phyloP scores from a whole-genome alignment of 129 eudicot genomes.

The Chrysanthemum seticuspe region DNA sequence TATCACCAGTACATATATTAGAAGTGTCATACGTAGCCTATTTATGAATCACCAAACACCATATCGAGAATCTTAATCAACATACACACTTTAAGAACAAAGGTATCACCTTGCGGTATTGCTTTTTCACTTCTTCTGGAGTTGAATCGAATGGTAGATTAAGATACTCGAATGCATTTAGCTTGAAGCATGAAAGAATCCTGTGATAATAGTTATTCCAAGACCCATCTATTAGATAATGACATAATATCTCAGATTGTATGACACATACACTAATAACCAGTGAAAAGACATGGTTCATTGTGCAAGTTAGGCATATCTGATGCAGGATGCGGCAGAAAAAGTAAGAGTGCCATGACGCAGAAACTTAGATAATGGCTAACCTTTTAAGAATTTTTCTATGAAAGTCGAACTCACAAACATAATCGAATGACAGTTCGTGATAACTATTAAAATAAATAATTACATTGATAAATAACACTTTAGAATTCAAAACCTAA shows the following conservation, averaged over 20 bases:
- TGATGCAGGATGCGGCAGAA: no score
- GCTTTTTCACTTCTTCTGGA: conserved; percentile 84
- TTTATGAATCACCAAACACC: background rate
- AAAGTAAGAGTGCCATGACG: no score
- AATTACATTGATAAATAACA: background rate
- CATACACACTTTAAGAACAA: background rate
- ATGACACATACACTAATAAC: background rate
- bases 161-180: conserved; percentile 89
- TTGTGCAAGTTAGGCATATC: no score
- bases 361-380: no score
- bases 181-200: conserved; percentile 96
- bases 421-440: background rate
- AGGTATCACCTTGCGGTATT: conserved; percentile 81
- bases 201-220: conserved; percentile 37
- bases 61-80: conserved; percentile 7
- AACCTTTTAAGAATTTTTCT: no score
- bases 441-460: background rate
- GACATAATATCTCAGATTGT: conserved; percentile 8
- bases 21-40: conserved; percentile 1
- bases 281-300: no score
- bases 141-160: conserved; percentile 82
- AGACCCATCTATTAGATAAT: conserved; percentile 5
- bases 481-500: background rate
- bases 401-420: background rate
- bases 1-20: conserved; percentile 13